Conservation (phyloP, 2,329 filamentous ascomycete species). For the Sclerotinia borealis region DNA sequence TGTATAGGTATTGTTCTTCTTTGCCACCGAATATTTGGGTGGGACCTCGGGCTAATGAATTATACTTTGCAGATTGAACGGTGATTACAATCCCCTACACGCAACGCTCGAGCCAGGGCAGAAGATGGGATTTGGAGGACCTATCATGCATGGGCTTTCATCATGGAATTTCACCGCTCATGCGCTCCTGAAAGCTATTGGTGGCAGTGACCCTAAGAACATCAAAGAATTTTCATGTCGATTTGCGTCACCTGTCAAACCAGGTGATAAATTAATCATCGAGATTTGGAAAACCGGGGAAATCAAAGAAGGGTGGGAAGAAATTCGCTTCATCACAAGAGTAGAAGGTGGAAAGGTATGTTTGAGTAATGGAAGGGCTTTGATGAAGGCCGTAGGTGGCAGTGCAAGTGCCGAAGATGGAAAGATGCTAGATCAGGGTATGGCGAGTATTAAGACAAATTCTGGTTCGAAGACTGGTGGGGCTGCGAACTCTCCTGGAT, state of each 20-base stretch:
- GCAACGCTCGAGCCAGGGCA: slow-evolving; percentile 76
- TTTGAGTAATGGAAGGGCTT: slow-evolving; percentile 76
- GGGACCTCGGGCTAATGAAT: slow-evolving; percentile 18
- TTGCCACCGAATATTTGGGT: background rate
- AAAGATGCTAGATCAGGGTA: slow-evolving; percentile 9
- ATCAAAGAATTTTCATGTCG: slow-evolving; percentile 84
- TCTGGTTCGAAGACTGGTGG: background rate
- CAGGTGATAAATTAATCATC: slow-evolving; percentile 74
- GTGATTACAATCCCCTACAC: slow-evolving; percentile 92
- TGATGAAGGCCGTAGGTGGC: slow-evolving; percentile 44
- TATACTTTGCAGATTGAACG: slow-evolving; percentile 61
- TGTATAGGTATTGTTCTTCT: slow-evolving; percentile 52
- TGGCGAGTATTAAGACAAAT: slow-evolving; percentile 9
- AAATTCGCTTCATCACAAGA: slow-evolving; percentile 72
- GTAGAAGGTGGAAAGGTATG: slow-evolving; percentile 79
- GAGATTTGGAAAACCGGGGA: slow-evolving; percentile 76
- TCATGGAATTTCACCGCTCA: slow-evolving; percentile 78
- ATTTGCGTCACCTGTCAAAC: slow-evolving; percentile 78
- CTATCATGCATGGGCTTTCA: slow-evolving; percentile 85
- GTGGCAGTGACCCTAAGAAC: slow-evolving; percentile 71
- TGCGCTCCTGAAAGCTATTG: slow-evolving; percentile 65
- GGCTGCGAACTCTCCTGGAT: slow-evolving; percentile 1
- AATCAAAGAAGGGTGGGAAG: slow-evolving; percentile 65
- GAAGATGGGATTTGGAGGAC: slow-evolving; percentile 86
- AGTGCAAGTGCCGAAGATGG: slow-evolving; percentile 24